Evolutionary conservation across 441 rosid species (phyloP).

Genomic region (Viola pubescens): DNA sequence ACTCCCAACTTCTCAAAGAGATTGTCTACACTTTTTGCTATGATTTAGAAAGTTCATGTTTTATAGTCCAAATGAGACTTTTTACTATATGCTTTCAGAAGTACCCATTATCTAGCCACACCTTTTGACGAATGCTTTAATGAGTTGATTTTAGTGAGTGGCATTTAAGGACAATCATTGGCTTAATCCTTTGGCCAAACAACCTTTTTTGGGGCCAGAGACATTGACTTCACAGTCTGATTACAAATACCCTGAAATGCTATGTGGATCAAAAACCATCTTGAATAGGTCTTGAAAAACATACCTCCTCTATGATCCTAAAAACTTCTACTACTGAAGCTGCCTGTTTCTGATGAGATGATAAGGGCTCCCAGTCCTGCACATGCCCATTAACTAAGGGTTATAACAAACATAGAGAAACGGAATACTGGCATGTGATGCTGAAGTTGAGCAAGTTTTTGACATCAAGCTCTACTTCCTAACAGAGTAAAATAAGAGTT

Average conservation of each 20-base stretch:
- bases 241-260: not conserved
- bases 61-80: too few species aligned
- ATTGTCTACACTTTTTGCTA: too few species aligned
- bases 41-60: too few species aligned
- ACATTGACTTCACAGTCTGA: not conserved
- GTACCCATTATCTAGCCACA: too few species aligned
- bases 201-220: not conserved
- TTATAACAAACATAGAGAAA: not conserved
- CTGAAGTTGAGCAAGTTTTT: not conserved
- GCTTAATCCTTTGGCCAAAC: too few species aligned
- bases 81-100: too few species aligned
- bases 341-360: slow-evolving; percentile 84
- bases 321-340: slow-evolving; percentile 91
- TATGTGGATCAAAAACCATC: slow-evolving; percentile 7
- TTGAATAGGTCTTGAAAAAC: not conserved
- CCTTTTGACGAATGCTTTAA: too few species aligned
- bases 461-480: too few species aligned
- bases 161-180: too few species aligned
- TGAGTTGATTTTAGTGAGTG: too few species aligned
- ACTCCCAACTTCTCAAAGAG: too few species aligned
- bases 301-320: slow-evolving; percentile 97
- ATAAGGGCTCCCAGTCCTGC: slow-evolving; percentile 99
- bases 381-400: slow-evolving; percentile 14
- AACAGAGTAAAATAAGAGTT: not conserved
- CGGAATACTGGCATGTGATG: not conserved